Percentiles rank a stretch among this genome's conserved stretches.
Evolutionary conservation across 331 rosid species (phyloP).

Genomic region (Erythrophleum ivorense): DNA sequence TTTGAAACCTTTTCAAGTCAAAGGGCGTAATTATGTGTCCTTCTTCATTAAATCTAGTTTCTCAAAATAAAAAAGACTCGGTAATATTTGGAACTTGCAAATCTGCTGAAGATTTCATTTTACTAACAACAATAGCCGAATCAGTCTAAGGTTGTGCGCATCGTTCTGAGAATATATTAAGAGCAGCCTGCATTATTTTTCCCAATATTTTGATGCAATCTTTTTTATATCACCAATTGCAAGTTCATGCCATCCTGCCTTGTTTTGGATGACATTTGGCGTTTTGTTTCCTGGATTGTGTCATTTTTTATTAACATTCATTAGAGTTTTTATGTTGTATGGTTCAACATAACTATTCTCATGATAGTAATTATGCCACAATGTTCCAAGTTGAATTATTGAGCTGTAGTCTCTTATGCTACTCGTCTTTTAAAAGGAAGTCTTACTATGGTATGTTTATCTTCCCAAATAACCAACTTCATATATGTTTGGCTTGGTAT

Average conservation of each 20-base stretch:
- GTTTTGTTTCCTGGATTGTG: not conserved
- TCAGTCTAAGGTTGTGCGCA: not conserved
- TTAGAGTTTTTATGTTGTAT: not conserved
- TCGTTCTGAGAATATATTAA: slow-evolving; percentile 3
- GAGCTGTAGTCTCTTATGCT: not conserved
- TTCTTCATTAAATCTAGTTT: not conserved
- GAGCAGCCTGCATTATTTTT: not conserved
- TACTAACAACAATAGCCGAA: no score
- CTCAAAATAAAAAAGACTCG: not conserved
- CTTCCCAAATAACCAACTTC: not conserved
- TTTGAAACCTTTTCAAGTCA: not conserved
- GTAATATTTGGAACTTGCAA: slow-evolving; percentile 2
- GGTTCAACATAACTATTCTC: not conserved
- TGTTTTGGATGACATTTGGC: not conserved
- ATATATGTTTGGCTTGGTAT: slow-evolving; percentile 20
- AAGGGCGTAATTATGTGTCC: not conserved
- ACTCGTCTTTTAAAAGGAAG: not conserved
- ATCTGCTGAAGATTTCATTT: not conserved
- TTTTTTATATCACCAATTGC: not conserved
- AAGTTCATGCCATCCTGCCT: not conserved
- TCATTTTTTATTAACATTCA: not conserved
- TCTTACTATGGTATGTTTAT: not conserved
- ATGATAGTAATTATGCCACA: slow-evolving; percentile 8
- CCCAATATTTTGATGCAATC: not conserved
- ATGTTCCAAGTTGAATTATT: not conserved